Percentiles rank a stretch among this genome's conserved stretches.
Conservation (phyloP, 2,329 filamentous ascomycete species). For the Nemania bipapillata region DNA sequence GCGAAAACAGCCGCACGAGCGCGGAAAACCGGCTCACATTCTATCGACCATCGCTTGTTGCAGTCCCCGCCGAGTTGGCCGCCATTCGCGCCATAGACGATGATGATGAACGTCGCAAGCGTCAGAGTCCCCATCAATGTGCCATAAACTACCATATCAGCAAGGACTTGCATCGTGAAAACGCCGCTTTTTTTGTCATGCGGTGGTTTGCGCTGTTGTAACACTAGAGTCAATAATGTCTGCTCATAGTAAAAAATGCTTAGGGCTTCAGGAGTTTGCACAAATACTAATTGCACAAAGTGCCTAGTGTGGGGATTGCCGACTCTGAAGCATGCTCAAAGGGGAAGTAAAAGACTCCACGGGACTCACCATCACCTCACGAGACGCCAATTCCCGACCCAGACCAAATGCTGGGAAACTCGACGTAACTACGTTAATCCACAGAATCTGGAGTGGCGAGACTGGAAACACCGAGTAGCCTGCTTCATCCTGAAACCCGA, state of each 20-base stretch:
- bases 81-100: constrained; percentile 66
- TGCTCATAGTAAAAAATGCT: too few species aligned
- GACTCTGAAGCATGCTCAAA: too few species aligned
- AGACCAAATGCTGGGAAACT: constrained; percentile 89
- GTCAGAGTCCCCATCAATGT: constrained; percentile 78
- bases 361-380: constrained; percentile 86
- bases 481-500: constrained; percentile 78
- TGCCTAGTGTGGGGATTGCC: too few species aligned
- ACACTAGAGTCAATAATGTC: too few species aligned
- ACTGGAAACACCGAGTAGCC: constrained; percentile 85
- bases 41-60: constrained; percentile 67
- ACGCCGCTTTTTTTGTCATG: constrained; percentile 75
- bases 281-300: too few species aligned
- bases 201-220: constrained; percentile 79
- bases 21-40: constrained; percentile 71
- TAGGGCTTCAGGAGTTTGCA: too few species aligned
- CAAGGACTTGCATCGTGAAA: constrained; percentile 79
- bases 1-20: constrained; percentile 79
- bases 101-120: constrained; percentile 72
- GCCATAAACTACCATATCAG: constrained; percentile 84
- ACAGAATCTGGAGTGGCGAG: constrained; percentile 85
- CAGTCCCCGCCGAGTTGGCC: constrained; percentile 69
- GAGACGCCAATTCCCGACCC: constrained; percentile 78
- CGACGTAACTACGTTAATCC: constrained; percentile 94
- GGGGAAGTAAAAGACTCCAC: too few species aligned